phyloP scores from a whole-genome alignment of 2,329 filamentous ascomycete species.

The Trichophyton verrucosum region DNA sequence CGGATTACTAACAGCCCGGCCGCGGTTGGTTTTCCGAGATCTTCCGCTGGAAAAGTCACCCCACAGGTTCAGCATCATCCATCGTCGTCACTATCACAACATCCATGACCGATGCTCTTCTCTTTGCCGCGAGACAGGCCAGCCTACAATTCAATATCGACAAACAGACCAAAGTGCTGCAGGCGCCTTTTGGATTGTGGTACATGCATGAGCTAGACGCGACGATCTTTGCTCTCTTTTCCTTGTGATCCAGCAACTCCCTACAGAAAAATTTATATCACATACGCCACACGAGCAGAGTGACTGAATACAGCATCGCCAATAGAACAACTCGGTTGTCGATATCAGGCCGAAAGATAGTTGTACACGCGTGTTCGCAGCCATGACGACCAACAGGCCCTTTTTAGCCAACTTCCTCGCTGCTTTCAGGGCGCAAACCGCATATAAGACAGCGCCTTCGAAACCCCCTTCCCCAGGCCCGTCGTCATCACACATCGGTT shows the following conservation, averaged over 20 bases:
- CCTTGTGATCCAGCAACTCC: background rate
- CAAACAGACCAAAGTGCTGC: background rate
- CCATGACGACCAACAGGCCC: constrained; percentile 52
- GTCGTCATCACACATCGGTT: constrained; percentile 23
- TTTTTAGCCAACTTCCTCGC: constrained; percentile 57
- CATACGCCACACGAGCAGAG: background rate
- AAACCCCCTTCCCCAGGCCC: constrained; percentile 25
- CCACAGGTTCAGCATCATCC: background rate
- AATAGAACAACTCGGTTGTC: background rate
- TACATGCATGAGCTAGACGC: background rate
- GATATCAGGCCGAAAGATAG: background rate
- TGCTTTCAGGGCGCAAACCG: constrained; percentile 53
- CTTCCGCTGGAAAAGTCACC: background rate
- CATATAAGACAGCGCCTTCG: constrained; percentile 40
- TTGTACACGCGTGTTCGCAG: background rate
- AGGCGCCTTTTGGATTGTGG: background rate
- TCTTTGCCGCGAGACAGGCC: background rate
- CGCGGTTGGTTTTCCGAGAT: background rate
- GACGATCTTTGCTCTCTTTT: background rate
- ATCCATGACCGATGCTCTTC: background rate
- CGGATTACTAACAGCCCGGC: background rate
- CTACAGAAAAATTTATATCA: background rate
- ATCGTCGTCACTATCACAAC: background rate
- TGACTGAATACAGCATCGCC: background rate
- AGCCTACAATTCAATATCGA: background rate